phyloP scores from a whole-genome alignment of 352 stramenopile genomes.

The Hyaloperonospora brassicae region DNA sequence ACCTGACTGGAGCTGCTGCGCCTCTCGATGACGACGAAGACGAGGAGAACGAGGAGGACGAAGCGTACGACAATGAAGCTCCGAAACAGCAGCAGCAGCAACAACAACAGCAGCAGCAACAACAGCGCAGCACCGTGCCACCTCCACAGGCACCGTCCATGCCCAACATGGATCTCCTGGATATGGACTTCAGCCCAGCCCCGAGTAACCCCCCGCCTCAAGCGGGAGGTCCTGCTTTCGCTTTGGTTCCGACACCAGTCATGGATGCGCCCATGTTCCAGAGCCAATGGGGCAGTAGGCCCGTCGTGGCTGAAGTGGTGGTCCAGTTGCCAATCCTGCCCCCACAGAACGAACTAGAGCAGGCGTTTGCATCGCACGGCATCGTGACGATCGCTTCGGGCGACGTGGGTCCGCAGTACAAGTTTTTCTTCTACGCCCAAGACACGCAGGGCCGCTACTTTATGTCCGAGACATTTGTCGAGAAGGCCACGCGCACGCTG shows the following conservation, averaged over 20 bases:
- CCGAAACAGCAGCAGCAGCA: conserved; percentile 31
- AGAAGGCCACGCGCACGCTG: conserved; percentile 57
- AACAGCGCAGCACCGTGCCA: conserved; percentile 39
- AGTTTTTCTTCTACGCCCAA: conserved; percentile 84
- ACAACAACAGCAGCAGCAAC: conserved; percentile 22
- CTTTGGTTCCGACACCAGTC: conserved; percentile 50
- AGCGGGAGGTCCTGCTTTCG: conserved; percentile 26
- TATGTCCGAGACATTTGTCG: conserved; percentile 63
- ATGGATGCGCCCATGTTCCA: conserved; percentile 75
- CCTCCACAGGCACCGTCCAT: conserved; percentile 19
- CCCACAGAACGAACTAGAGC: conserved; percentile 56
- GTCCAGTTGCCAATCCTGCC: conserved; percentile 54
- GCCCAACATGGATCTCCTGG: conserved; percentile 54
- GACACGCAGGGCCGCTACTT: conserved; percentile 53
- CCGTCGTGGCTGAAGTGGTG: conserved; percentile 52
- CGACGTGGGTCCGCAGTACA: conserved; percentile 72
- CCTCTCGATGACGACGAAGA: conserved; percentile 41
- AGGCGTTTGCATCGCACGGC: conserved; percentile 40
- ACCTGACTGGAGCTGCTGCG: conserved; percentile 29
- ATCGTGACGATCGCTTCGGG: conserved; percentile 78
- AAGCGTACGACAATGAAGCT: conserved; percentile 20
- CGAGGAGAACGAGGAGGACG: conserved; percentile 39
- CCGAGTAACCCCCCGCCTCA: conserved; percentile 13
- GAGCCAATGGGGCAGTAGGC: conserved; percentile 56
- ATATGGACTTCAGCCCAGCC: conserved; percentile 64